These are phyloP conservation scores for Trametes punicea DNA, from an alignment of 768 basidiomycete genomes.

Conservation along the genomic window DNA sequence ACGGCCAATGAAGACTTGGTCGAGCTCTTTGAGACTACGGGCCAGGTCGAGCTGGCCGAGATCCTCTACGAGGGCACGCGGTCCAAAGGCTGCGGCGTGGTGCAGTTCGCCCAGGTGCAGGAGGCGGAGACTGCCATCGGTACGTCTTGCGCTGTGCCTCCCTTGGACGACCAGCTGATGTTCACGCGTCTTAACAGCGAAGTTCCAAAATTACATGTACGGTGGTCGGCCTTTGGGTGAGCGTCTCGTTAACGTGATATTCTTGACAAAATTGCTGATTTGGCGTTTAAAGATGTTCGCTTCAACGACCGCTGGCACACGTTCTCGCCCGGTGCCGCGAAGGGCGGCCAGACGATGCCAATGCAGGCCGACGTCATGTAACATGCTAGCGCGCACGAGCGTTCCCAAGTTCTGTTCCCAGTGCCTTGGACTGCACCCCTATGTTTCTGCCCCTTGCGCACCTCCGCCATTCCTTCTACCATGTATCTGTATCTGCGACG, in stretches of 20 bases:
- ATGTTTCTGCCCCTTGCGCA: too few species aligned
- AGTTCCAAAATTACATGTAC: constrained; percentile 95
- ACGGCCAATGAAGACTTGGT: constrained; percentile 98
- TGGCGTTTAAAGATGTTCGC: constrained; percentile 62
- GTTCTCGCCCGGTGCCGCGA: constrained; percentile 84
- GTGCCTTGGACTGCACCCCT: neutral
- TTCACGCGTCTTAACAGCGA: constrained; percentile 55
- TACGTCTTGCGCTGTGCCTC: constrained; percentile 31
- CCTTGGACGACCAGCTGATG: neutral
- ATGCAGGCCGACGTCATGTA: constrained; percentile 54
- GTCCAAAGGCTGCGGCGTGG: constrained; percentile 93
- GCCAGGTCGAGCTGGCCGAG: constrained; percentile 91
- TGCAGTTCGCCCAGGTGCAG: constrained; percentile 82
- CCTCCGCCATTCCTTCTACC: neutral
- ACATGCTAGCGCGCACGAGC: neutral
- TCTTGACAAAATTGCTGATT: neutral
- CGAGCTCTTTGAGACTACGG: constrained; percentile 97
- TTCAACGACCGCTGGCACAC: constrained; percentile 97
- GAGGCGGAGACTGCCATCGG: constrained; percentile 96
- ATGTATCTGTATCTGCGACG: constrained; percentile 13
- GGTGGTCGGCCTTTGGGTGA: constrained; percentile 83
- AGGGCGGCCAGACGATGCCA: constrained; percentile 72
- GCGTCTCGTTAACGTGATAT: constrained; percentile 22
- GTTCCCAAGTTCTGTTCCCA: too few species aligned
- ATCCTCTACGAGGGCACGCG: constrained; percentile 90